Percentiles rank a stretch among this genome's conserved stretches.
phyloP scores from a whole-genome alignment of 192 early-diverging fungal genomes.

The Oehlia diaphana region DNA sequence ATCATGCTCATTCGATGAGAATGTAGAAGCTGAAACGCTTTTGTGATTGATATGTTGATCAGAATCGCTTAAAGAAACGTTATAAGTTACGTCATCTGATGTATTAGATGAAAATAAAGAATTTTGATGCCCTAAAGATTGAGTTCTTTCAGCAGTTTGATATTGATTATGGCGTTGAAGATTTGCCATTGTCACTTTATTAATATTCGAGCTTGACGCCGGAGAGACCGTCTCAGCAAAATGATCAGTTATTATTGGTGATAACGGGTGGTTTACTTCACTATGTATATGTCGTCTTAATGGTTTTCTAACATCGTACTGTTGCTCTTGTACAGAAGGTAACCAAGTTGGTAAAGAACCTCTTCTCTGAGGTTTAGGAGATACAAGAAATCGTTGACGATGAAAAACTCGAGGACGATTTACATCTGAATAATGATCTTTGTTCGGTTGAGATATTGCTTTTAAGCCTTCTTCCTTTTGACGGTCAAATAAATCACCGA shows the following conservation, averaged over 20 bases:
- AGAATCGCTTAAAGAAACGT: conserved; percentile 10
- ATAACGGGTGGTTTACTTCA: background rate
- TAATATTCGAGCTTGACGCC: background rate
- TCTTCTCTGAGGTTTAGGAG: conserved; percentile 19
- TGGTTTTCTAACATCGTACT: background rate
- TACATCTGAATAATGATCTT: conserved; percentile 1
- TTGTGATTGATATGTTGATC: conserved; percentile 14
- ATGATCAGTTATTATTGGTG: background rate
- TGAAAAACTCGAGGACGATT: conserved; percentile 27
- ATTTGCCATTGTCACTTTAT: conserved; percentile 19
- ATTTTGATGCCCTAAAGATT: background rate
- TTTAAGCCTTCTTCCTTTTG: conserved; percentile 27
- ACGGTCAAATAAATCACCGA: conserved; percentile 27
- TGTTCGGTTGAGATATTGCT: conserved; percentile 20
- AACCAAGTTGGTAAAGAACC: conserved; percentile 28
- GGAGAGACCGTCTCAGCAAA: background rate
- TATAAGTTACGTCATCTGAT: conserved; percentile 21
- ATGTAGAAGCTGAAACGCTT: conserved; percentile 21
- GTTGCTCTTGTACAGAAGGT: conserved; percentile 12
- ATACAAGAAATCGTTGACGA: conserved; percentile 12
- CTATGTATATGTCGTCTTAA: conserved; percentile 3
- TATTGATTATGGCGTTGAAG: conserved; percentile 23
- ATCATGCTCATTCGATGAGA: conserved; percentile 25
- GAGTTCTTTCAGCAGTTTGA: background rate
- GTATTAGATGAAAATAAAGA: conserved; percentile 25